Base-by-base conservation (phyloP, 1,139 yeast genomes). In the Geotrichum klebahnii region DNA sequence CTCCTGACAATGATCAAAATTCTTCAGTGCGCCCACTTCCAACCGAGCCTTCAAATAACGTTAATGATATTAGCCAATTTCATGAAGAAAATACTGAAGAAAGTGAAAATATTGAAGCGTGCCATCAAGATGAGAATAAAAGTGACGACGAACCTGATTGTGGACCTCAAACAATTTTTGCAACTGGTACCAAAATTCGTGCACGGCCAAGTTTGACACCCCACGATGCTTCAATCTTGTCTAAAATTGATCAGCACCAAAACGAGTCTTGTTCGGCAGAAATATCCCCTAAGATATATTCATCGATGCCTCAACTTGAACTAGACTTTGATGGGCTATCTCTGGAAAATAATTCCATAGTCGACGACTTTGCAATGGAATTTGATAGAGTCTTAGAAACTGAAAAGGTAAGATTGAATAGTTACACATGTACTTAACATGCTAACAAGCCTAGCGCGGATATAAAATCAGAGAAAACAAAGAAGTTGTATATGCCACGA, bases 351-450 rank as follows among this genome's bases (percentile, higher is more conserved):
- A 75, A 71, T 51, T 55, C 63, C 6, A 61, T 69, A 32, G 70
- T 75, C 57, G 70, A 66, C 43, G 77, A 73, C 35, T 44, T 71
- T 34, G 61, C 60, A 29, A 61, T 62, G 29, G 74, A 71, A 47
- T 65, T 72, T 54, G 73, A 70, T 32, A 61, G 58, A 41, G 64
- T 68, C 10, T 54, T 68, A 32, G 60, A 62, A 29, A 52, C 59
- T 1, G 67, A 67, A 50, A 60, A 59, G 50, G 61, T 58, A 46
- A 40, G 58, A 40, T 14, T n/a, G 12, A 14, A n/a, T 2, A 19
- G 6, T 17, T 5, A 3, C 16, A 16, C 6, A 29, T 10, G 16
- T 12, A 17, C 14, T 16, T 4, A 20, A 1, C 35, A 17, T 12
- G 6, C 17, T 44, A 16, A n/a, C 31, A 37, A 44, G 24, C 32